Conservation (phyloP, 2,329 filamentous ascomycete genomes). For the Diplocarpon mali region DNA sequence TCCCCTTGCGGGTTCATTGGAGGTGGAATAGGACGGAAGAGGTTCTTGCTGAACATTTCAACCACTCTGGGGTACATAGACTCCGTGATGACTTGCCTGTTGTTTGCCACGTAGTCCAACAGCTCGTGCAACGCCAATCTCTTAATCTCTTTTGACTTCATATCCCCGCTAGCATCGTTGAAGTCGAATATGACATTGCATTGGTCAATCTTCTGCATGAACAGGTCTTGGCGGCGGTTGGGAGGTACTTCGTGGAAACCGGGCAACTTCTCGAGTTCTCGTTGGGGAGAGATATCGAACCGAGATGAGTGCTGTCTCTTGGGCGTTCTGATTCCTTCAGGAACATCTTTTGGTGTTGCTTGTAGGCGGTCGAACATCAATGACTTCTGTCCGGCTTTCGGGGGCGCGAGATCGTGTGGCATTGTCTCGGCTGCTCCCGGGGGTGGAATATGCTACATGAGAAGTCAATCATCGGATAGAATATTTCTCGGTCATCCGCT, state of each 20-base stretch:
- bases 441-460: conserved; percentile 68
- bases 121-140: conserved; percentile 89
- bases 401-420: conserved; percentile 91
- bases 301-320: conserved; percentile 95
- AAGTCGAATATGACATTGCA: conserved; percentile 99
- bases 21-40: conserved; percentile 93
- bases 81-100: conserved; percentile 95
- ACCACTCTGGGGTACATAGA: conserved; percentile 98
- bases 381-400: conserved; percentile 84
- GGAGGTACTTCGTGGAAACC: conserved; percentile 97
- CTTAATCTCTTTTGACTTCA: conserved; percentile 99
- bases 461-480: not conserved
- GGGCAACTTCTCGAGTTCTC: conserved; percentile 92
- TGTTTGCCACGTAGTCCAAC: conserved; percentile 96
- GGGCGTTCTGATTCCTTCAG: conserved; percentile 87
- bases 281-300: conserved; percentile 94
- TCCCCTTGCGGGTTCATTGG: conserved; percentile 97
- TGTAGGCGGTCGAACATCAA: conserved; percentile 81
- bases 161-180: conserved; percentile 93
- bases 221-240: conserved; percentile 87
- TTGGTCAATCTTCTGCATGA: conserved; percentile 99
- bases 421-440: conserved; percentile 94
- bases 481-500: conserved; percentile 26
- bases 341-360: conserved; percentile 90
- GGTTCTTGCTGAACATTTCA: conserved; percentile 98